Evolutionary conservation across 2,329 filamentous ascomycete species (phyloP).

Genomic region (Hymenoscyphus infarciens): DNA sequence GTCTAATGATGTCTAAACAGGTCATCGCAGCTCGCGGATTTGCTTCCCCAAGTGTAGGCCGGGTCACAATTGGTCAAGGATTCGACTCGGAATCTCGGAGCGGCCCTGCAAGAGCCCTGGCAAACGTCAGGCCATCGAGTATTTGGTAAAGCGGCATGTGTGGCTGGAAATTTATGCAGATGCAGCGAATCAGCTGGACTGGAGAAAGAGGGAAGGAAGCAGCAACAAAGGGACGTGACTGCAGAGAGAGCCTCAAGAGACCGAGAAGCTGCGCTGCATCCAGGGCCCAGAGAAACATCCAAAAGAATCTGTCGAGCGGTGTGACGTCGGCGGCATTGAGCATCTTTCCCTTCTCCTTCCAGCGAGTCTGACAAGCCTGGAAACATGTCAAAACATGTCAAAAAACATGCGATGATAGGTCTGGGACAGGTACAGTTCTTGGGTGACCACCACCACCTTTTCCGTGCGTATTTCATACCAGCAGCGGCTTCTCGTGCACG

Average conservation of each 20-base stretch:
- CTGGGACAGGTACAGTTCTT: neutral
- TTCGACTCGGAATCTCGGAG: neutral
- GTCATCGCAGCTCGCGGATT: neutral
- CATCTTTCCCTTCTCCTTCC: neutral
- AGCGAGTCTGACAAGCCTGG: neutral
- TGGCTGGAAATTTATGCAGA: slow-evolving; percentile 7
- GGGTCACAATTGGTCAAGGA: neutral
- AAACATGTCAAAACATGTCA: no score
- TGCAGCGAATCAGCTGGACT: neutral
- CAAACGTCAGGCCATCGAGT: no score
- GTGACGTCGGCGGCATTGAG: no score
- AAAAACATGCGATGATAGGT: no score
- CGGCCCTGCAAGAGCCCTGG: neutral
- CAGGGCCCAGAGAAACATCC: no score
- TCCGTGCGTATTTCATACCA: neutral
- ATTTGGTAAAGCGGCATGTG: slow-evolving; percentile 9
- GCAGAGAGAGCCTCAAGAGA: neutral
- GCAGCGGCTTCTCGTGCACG: neutral
- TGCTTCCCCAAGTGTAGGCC: neutral
- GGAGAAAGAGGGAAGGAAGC: neutral
- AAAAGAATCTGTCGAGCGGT: no score
- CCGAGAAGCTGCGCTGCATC: no score
- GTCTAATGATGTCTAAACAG: neutral
- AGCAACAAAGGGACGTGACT: neutral
- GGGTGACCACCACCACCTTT: neutral